Evolutionary conservation across 768 basidiomycete genomes (phyloP), one percentile per base, ranked within the genome.

Genomic region (Pleurotus salmoneostramineus): DNA sequence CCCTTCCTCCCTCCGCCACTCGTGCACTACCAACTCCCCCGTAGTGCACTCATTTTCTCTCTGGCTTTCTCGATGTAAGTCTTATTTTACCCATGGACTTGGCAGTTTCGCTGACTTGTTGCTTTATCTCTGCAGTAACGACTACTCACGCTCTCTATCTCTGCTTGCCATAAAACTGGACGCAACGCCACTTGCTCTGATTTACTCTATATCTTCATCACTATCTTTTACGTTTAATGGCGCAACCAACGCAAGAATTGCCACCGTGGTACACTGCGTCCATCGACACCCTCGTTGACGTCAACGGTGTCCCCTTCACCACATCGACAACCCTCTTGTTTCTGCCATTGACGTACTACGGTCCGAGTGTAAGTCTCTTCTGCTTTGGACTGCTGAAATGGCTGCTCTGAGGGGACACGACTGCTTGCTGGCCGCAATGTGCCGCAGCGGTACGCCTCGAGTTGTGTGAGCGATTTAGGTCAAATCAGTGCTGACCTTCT

Each of bases 331-430:
- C 72, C 34, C 72, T 87, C 7, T 64, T 89, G 31, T 83, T 78
- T 62, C 66, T 92, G 50, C 88, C 91, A 42, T 72, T 91, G 62
- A 92, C 91, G 0, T 93, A 93, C 71, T 91, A 82, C 62, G 91
- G 91, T 33, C 89, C 91, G 55, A 85, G 86, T 69, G 90, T 92
- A 67, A 81, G 89, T 82, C 10, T 4, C 10, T 44, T 50, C 48
- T 50, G 32, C 27, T 45, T 31, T 27, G 21, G 21, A 27, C 21
- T 27, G 21, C 21, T 27, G 21, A 27, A 27, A 27, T 27, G 2
- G 21, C 21, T 27, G 21, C 2, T 27, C 1, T 27, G 21, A 46
- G 45, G 48, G 27, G 48, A 27, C 21, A 27, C 21, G 2, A 27
- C 37, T 40, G 21, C 52, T 40, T 15, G 27, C n/a, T 5, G 48